These are phyloP conservation scores for Colletotrichum tofieldiae DNA, from an alignment of 2,329 filamentous ascomycete species.

Conservation along the genomic window DNA sequence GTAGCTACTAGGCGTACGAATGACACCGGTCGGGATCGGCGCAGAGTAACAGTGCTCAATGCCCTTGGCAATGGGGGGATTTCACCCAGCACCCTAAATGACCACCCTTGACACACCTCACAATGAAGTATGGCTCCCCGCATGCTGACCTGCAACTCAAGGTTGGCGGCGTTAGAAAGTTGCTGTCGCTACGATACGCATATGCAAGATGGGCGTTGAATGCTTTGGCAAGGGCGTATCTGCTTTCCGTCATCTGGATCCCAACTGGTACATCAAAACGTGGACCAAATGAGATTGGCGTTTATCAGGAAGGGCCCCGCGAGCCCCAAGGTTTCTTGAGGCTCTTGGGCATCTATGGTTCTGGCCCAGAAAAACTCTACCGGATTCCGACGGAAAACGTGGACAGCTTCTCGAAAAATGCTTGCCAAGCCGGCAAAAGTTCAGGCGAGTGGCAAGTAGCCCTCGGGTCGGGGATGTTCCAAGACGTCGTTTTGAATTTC, in stretches of 20 bases:
- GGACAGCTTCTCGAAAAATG: not conserved
- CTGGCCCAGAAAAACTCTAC: not conserved
- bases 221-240: not conserved
- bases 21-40: not conserved
- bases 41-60: not conserved
- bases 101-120: not conserved
- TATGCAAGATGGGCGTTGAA: not conserved
- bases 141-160: not conserved
- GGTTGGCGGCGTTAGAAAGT: not conserved
- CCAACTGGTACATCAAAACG: not conserved
- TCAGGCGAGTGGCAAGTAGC: not conserved
- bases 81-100: not conserved
- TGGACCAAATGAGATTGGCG: not conserved
- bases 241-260: not conserved
- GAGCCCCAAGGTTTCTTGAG: not conserved
- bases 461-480: not conserved
- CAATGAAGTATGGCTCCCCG: not conserved
- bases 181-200: not conserved
- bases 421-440: constrained; percentile 9
- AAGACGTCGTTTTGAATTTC: constrained; percentile 6
- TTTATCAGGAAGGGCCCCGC: not conserved
- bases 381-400: constrained; percentile 5
- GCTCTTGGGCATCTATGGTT: not conserved
- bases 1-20: not conserved
- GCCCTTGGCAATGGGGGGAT: not conserved